These are phyloP conservation scores for Microcera coccophila DNA, from an alignment of 2,329 filamentous ascomycete genomes.

Conservation along the genomic window DNA sequence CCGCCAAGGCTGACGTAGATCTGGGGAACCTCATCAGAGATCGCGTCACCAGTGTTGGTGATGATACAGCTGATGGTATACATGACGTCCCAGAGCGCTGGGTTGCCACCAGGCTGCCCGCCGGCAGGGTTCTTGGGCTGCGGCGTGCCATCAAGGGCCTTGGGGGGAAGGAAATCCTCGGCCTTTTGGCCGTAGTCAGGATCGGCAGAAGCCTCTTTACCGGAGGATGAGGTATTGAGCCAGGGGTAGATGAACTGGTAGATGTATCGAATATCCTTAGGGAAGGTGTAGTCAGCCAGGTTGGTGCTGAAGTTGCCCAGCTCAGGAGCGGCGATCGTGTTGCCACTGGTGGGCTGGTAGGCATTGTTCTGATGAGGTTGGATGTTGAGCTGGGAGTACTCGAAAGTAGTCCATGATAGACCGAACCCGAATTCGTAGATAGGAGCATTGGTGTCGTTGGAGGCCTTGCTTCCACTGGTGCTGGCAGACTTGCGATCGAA, in stretches of 20 bases:
- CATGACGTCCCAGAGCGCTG: constrained; percentile 62
- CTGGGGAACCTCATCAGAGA: constrained; percentile 70
- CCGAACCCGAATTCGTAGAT: constrained; percentile 81
- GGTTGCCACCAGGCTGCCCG: constrained; percentile 60
- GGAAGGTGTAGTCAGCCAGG: constrained; percentile 65
- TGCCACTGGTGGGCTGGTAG: constrained; percentile 59
- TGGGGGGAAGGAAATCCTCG: constrained; percentile 56
- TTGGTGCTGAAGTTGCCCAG: constrained; percentile 63
- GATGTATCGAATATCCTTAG: constrained; percentile 50
- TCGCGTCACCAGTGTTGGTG: constrained; percentile 63
- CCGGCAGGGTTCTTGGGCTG: constrained; percentile 52
- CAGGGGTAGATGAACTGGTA: constrained; percentile 66
- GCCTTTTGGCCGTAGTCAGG: constrained; percentile 57
- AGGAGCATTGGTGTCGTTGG: constrained; percentile 45
- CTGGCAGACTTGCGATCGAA: constrained; percentile 59
- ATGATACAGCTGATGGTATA: constrained; percentile 66
- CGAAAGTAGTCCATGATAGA: constrained; percentile 74
- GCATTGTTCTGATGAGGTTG: constrained; percentile 44
- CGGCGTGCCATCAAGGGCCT: constrained; percentile 51
- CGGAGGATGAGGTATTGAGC: constrained; percentile 61
- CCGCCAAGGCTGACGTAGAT: constrained; percentile 80
- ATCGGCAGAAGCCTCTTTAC: constrained; percentile 52
- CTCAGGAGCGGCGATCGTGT: constrained; percentile 59
- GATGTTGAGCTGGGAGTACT: constrained; percentile 65
- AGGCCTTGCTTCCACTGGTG: constrained; percentile 16